phyloP scores from a whole-genome alignment of 2,329 filamentous ascomycete species.

The Paraphaeosphaeria minitans region DNA sequence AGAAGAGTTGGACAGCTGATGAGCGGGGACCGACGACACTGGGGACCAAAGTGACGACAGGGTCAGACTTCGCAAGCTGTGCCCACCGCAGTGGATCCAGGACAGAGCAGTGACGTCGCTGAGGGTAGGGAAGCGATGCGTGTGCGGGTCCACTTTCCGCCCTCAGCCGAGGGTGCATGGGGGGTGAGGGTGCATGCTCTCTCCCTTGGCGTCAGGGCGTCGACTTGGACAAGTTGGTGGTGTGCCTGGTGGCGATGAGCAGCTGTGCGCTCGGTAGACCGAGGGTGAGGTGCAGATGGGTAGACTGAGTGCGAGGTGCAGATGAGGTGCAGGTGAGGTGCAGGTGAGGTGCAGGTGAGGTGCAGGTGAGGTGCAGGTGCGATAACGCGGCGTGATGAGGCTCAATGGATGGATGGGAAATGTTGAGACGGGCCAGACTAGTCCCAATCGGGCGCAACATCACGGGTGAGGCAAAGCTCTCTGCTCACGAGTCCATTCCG shows the following conservation, averaged over 20 bases:
- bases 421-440: neutral
- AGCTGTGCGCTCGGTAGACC: neutral
- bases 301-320: neutral
- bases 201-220: neutral
- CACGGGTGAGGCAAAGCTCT: neutral
- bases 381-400: neutral
- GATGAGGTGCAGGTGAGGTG: too few relatives aligned
- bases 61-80: neutral
- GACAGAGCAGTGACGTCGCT: slow-evolving; percentile 6
- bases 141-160: slow-evolving; percentile 8
- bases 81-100: neutral
- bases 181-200: too few relatives aligned
- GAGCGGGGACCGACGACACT: neutral
- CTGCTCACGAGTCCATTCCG: too few relatives aligned
- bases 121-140: neutral
- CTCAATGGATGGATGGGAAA: too few relatives aligned
- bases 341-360: neutral
- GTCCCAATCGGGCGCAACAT: neutral
- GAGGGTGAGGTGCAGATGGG: neutral
- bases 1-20: neutral
- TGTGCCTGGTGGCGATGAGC: slow-evolving; percentile 3
- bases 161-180: neutral
- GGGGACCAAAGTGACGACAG: neutral
- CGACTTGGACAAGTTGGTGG: neutral
- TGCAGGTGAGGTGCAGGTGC: neutral